These are phyloP conservation scores for Carallia pectinifolia DNA, from an alignment of 345 rosid genomes.

Conservation along the genomic window DNA sequence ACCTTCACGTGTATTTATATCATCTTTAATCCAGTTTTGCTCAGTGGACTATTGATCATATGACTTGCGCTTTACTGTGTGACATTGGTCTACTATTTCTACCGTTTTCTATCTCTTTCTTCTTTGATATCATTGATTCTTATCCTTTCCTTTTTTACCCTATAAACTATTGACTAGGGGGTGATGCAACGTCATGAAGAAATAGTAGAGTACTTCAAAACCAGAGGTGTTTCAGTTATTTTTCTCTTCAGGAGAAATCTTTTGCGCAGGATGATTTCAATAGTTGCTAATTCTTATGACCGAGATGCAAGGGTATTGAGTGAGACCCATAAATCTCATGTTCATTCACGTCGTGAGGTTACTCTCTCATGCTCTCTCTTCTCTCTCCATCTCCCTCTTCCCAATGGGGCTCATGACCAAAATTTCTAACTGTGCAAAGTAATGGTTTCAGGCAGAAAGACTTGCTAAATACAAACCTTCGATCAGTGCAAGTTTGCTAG, in stretches of 20 bases:
- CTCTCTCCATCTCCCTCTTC: slow-evolving; percentile 4
- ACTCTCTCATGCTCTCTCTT: not conserved
- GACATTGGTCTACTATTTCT: no score
- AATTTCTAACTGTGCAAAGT: slow-evolving; percentile 3
- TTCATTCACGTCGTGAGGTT: slow-evolving; percentile 86
- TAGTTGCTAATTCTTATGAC: slow-evolving; percentile 92
- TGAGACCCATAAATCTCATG: slow-evolving; percentile 96
- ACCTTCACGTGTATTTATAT: no score
- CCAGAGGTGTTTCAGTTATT: slow-evolving; percentile 76
- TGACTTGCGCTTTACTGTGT: no score
- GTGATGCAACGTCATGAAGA: slow-evolving; percentile 76
- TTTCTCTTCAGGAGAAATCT: slow-evolving; percentile 91
- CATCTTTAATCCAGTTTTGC: not conserved
- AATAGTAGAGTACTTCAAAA: slow-evolving; percentile 81
- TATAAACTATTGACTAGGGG: slow-evolving; percentile 46
- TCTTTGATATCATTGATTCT: not conserved
- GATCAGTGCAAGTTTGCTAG: slow-evolving; percentile 57
- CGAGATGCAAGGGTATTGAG: slow-evolving; percentile 65
- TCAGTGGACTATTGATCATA: not conserved
- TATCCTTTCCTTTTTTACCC: not conserved
- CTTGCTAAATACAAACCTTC: slow-evolving; percentile 85
- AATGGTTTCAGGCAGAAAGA: slow-evolving; percentile 77
- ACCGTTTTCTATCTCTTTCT: not conserved
- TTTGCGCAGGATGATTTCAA: slow-evolving; percentile 83
- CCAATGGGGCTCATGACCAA: not conserved